Conservation (phyloP, 495 filamentous ascomycete genomes). For the Jackrogersella minutella region DNA sequence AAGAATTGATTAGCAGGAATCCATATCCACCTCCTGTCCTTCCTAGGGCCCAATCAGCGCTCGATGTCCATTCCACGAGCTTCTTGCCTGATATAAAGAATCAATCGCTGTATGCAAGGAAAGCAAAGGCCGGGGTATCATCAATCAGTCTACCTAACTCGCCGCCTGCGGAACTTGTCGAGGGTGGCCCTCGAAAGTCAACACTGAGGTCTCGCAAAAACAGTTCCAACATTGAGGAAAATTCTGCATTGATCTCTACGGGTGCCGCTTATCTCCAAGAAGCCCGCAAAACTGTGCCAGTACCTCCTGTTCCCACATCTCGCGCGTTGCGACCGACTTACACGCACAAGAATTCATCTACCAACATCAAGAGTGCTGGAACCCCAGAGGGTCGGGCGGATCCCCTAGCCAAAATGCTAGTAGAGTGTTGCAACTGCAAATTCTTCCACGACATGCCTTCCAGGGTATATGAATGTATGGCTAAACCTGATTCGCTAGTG, state of each 20-base stretch:
- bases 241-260: slow-evolving; percentile 24
- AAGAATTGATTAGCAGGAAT: slow-evolving; percentile 17
- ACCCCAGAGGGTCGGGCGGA: slow-evolving; percentile 46
- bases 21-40: slow-evolving; percentile 19
- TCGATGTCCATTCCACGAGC: slow-evolving; percentile 32
- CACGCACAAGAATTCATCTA: slow-evolving; percentile 38
- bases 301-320: slow-evolving; percentile 30
- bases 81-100: slow-evolving; percentile 46
- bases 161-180: slow-evolving; percentile 30
- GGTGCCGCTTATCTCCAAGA: slow-evolving; percentile 50
- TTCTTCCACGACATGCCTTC: slow-evolving; percentile 85
- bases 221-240: slow-evolving; percentile 28
- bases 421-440: slow-evolving; percentile 82
- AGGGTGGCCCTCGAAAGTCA: slow-evolving; percentile 36
- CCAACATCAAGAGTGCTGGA: slow-evolving; percentile 18
- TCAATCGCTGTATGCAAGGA: slow-evolving; percentile 42
- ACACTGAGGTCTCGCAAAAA: slow-evolving; percentile 41
- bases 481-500: slow-evolving; percentile 65
- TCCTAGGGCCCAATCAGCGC: slow-evolving; percentile 39
- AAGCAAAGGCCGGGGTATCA: slow-evolving; percentile 31
- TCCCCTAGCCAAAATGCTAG: slow-evolving; percentile 76
- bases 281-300: slow-evolving; percentile 45
- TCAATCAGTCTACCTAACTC: slow-evolving; percentile 41
- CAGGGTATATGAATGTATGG: slow-evolving; percentile 76
- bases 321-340: slow-evolving; percentile 38